phyloP scores from a whole-genome alignment of 1,284 basidiomycete species.

The Boletus semigastroideus region DNA sequence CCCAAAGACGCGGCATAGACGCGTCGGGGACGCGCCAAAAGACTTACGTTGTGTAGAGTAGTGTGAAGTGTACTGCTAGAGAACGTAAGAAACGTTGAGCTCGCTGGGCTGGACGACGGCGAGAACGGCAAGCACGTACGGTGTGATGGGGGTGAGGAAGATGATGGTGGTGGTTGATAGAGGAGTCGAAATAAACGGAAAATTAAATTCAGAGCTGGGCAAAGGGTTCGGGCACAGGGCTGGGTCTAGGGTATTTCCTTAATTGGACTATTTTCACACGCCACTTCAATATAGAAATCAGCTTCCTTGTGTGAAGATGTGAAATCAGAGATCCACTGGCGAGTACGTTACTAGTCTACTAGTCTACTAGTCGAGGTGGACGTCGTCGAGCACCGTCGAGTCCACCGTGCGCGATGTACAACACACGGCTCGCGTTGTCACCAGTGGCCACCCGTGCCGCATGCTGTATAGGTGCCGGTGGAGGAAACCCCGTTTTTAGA shows the following conservation, averaged over 20 bases:
- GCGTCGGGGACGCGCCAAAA: conserved; percentile 32
- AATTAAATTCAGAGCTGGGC: conserved; percentile 52
- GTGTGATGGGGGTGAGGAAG: conserved; percentile 36
- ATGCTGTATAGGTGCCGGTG: not conserved
- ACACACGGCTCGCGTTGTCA: not conserved
- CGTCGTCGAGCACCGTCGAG: not conserved
- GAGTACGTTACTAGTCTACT: conserved; percentile 8
- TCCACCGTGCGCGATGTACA: too few species aligned
- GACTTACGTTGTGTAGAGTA: conserved; percentile 36
- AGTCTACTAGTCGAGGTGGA: too few species aligned
- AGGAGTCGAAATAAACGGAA: conserved; percentile 46
- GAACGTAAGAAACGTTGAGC: conserved; percentile 31
- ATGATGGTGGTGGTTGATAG: conserved; percentile 49
- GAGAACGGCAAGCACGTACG: conserved; percentile 34
- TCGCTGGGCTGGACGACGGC: conserved; percentile 29
- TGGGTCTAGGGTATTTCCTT: conserved; percentile 35
- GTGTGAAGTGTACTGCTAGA: conserved; percentile 16
- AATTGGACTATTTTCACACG: conserved; percentile 19
- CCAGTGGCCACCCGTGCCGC: conserved; percentile 3
- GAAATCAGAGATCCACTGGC: conserved; percentile 2
- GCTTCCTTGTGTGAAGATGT: conserved; percentile 7
- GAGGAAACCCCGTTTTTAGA: conserved; percentile 14
- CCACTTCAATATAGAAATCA: conserved; percentile 20
- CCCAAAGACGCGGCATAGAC: conserved; percentile 25
- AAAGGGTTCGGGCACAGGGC: conserved; percentile 47